Evolutionary conservation across 352 stramenopile genomes (phyloP).

Genomic region (Phytophthora fragariaefolia): DNA sequence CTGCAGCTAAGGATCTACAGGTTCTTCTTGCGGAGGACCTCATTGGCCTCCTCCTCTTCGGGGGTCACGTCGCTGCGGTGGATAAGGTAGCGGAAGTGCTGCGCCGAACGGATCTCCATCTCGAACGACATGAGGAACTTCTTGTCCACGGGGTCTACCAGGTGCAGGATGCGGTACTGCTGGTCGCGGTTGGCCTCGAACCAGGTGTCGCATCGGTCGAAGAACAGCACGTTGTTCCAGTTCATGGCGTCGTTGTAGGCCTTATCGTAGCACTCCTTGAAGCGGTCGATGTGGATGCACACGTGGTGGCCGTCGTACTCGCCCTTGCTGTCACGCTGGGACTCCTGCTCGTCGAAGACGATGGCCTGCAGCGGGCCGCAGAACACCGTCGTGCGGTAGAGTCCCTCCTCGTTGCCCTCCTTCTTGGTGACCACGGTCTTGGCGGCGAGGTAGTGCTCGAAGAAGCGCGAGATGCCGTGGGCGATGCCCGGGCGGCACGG

Average conservation of each 20-base stretch:
- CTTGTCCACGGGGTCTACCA: conserved; percentile 69
- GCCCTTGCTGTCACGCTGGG: conserved; percentile 56
- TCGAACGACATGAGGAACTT: conserved; percentile 73
- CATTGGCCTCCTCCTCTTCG: conserved; percentile 60
- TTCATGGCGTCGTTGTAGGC: conserved; percentile 65
- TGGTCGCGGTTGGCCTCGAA: conserved; percentile 66
- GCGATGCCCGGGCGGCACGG: conserved; percentile 62
- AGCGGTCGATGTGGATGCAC: conserved; percentile 78
- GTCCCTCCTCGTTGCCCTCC: conserved; percentile 31
- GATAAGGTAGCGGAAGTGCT: conserved; percentile 76
- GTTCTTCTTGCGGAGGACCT: conserved; percentile 66
- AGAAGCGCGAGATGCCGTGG: conserved; percentile 69
- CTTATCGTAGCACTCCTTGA: conserved; percentile 70
- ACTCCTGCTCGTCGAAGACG: conserved; percentile 67
- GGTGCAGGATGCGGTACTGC: conserved; percentile 76
- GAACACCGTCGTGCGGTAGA: conserved; percentile 54
- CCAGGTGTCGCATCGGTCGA: conserved; percentile 77
- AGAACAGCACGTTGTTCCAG: conserved; percentile 80
- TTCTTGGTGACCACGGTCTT: conserved; percentile 60
- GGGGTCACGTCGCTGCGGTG: conserved; percentile 60
- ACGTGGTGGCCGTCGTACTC: conserved; percentile 81
- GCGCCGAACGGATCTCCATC: conserved; percentile 72
- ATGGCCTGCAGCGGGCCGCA: conserved; percentile 67
- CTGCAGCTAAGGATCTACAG: conserved; percentile 39
- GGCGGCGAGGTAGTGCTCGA: conserved; percentile 68